Evolutionary conservation across 768 basidiomycete genomes (phyloP), one percentile per base, ranked within the genome.

Genomic region (Neoboletus brunneissimus): DNA sequence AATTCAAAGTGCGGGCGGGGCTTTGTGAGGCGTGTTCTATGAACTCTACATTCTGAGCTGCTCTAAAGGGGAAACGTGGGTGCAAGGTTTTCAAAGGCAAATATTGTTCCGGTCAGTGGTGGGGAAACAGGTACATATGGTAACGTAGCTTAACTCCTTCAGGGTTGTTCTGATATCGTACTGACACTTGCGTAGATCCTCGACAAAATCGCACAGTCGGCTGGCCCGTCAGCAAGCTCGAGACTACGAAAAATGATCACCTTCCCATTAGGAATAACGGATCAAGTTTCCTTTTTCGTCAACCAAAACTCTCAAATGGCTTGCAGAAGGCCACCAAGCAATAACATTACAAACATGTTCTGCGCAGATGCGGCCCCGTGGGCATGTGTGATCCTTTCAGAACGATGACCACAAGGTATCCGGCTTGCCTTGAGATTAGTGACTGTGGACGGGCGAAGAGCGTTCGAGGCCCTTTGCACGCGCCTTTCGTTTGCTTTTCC

Each of bases 91-190:
- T 51, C 53, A 41, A 51, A 53, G 22, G 29, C 54, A 48, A 54
- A 8, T 48, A 27, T 44, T 22, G 34, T 34, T 31, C 31, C 38
- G 27, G 27, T 43, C 22, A 35, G 41, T 3, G 51, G 27, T 25
- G 32, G 43, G 25, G 35, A 37, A 18, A 60, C 48, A 55, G 64
- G 59, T 55, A 68, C 54, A 41, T 34, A 25, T 25, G 41, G 52
- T 68, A 45, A 64, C 56, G 43, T 67, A 67, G 65, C 43, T 63
- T 71, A 69, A 61, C 69, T 72, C 62, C 68, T 66, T 70, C 68
- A 68, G 70, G 69, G 68, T 51, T 72, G 61, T 43, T 54, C 55
- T 62, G 60, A 72, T 68, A 35, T 53, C 56, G 58, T 63, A 47
- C 59, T 55, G 49, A n/a, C 49, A 49, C 37, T 8, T 32, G 60